Evolutionary conservation across 2,329 filamentous ascomycete genomes (phyloP).

Genomic region (Aspergillus amoenus): DNA sequence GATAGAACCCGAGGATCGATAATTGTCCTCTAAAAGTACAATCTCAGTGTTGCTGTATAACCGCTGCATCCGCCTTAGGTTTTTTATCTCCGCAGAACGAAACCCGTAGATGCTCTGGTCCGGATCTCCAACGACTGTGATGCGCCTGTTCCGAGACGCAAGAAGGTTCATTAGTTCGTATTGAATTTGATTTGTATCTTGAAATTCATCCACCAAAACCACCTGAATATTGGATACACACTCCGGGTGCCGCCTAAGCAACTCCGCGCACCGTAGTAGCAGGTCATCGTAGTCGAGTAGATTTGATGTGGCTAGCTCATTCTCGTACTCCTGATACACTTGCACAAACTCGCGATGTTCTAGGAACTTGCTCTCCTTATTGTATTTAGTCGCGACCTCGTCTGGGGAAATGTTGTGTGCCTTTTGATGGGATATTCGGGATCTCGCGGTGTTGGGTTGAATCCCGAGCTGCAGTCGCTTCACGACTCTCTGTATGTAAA

Average conservation of each 20-base stretch:
- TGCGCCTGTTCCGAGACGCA: constrained; percentile 68
- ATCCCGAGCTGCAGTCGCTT: constrained; percentile 69
- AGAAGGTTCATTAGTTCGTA: constrained; percentile 92
- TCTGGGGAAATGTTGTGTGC: constrained; percentile 53
- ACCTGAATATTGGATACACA: constrained; percentile 89
- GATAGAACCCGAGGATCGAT: constrained; percentile 85
- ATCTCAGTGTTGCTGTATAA: constrained; percentile 78
- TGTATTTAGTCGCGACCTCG: constrained; percentile 40
- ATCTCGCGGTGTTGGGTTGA: constrained; percentile 68
- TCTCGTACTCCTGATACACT: constrained; percentile 74
- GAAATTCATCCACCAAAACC: constrained; percentile 94
- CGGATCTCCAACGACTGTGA: constrained; percentile 93
- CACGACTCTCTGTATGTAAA: constrained; percentile 62
- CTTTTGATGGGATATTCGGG: constrained; percentile 70
- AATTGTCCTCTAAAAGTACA: constrained; percentile 88
- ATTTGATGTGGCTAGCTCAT: constrained; percentile 71
- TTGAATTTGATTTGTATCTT: constrained; percentile 93
- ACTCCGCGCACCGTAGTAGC: constrained; percentile 75
- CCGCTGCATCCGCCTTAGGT: constrained; percentile 71
- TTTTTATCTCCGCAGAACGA: constrained; percentile 87
- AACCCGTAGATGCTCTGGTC: constrained; percentile 99
- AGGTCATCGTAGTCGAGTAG: constrained; percentile 94
- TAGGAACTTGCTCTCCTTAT: constrained; percentile 38
- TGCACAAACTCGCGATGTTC: constrained; percentile 66
- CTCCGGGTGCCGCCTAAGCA: constrained; percentile 69